A percentile compares a stretch with the other conserved stretches of the same genome.
Evolutionary conservation across 2,329 filamentous ascomycete genomes (phyloP).

Genomic region (Trichoderma semiorbis): DNA sequence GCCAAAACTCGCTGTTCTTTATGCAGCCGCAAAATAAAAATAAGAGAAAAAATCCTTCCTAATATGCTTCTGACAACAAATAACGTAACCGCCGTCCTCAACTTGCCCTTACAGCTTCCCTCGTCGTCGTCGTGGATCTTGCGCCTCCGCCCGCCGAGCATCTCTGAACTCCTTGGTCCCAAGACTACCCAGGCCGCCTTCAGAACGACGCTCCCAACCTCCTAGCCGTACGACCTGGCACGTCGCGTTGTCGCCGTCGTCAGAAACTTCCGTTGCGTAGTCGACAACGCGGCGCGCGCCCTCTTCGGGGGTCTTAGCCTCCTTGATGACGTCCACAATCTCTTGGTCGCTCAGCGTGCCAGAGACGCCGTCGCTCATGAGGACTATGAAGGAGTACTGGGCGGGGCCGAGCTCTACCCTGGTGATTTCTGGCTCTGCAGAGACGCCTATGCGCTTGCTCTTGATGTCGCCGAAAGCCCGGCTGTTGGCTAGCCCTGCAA

Average conservation of each 20-base stretch:
- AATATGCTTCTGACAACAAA: background rate
- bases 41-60: background rate
- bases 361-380: conserved; percentile 85
- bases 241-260: conserved; percentile 64
- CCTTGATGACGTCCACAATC: conserved; percentile 93
- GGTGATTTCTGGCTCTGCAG: conserved; percentile 85
- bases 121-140: conserved; percentile 61
- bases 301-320: conserved; percentile 85
- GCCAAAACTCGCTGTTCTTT: background rate
- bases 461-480: conserved; percentile 90
- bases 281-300: conserved; percentile 74
- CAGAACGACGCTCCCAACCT: conserved; percentile 68
- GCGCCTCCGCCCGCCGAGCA: conserved; percentile 74
- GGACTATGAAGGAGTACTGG: conserved; percentile 83
- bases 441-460: conserved; percentile 89
- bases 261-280: conserved; percentile 82
- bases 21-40: background rate
- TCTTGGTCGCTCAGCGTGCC: conserved; percentile 88
- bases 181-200: conserved; percentile 84
- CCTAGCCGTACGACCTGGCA: conserved; percentile 65
- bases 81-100: background rate
- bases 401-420: conserved; percentile 76
- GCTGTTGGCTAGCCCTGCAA: conserved; percentile 89
- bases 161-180: conserved; percentile 91
- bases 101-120: conserved; percentile 46